phyloP scores from a whole-genome alignment of 2,329 filamentous ascomycete species.

The Didymella pomorum region DNA sequence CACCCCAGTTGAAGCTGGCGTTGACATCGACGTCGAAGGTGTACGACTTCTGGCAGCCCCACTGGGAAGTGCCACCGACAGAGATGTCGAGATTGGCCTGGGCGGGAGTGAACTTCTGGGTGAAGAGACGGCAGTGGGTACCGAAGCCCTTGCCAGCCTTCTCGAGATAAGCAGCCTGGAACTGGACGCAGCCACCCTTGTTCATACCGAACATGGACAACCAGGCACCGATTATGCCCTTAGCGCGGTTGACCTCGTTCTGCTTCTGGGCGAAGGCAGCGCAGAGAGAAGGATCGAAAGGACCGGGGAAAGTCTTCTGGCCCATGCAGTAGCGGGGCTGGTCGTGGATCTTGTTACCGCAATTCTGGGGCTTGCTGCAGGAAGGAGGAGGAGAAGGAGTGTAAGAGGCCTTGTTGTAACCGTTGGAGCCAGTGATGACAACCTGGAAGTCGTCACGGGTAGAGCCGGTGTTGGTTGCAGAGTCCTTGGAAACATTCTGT shows the following conservation, averaged over 20 bases:
- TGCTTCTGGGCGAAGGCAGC: slow-evolving; percentile 36
- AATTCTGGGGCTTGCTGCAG: slow-evolving; percentile 35
- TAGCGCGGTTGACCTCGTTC: slow-evolving; percentile 32
- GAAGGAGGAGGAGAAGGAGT: slow-evolving; percentile 31
- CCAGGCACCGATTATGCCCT: slow-evolving; percentile 24
- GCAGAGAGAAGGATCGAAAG: slow-evolving; percentile 36
- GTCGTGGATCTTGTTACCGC: slow-evolving; percentile 33
- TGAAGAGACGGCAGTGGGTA: slow-evolving; percentile 41
- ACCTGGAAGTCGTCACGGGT: slow-evolving; percentile 38
- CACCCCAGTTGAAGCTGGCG: slow-evolving; percentile 34
- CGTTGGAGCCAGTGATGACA: slow-evolving; percentile 45
- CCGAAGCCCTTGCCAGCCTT: slow-evolving; percentile 33
- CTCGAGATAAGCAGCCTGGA: slow-evolving; percentile 37
- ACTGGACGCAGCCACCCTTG: slow-evolving; percentile 36
- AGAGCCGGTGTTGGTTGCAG: slow-evolving; percentile 33
- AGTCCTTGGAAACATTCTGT: slow-evolving; percentile 28
- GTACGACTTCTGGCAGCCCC: slow-evolving; percentile 38
- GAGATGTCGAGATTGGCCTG: slow-evolving; percentile 34
- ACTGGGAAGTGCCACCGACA: slow-evolving; percentile 17
- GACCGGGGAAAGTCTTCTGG: slow-evolving; percentile 38
- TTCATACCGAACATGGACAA: slow-evolving; percentile 30
- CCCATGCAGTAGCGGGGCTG: slow-evolving; percentile 38
- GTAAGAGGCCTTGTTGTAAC: slow-evolving; percentile 39
- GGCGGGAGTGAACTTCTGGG: slow-evolving; percentile 29
- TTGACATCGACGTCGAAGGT: slow-evolving; percentile 34